Base-by-base conservation (phyloP, 108 stramenopile genomes). In the Fragilaria radians region DNA sequence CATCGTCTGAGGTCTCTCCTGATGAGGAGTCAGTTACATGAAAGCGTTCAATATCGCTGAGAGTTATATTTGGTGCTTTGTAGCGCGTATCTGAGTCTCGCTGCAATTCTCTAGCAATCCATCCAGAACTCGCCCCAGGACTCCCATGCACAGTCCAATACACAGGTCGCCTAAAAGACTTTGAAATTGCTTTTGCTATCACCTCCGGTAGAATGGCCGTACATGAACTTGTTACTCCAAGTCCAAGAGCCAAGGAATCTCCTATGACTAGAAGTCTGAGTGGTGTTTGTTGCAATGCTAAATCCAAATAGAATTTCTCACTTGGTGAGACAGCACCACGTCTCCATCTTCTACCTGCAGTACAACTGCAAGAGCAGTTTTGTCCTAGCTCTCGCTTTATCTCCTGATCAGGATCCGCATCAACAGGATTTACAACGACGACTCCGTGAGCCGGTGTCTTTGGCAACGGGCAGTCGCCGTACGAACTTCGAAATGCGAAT, bases 231-330 rank as follows among this genome's bases (percentile, higher is more conserved):
- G 71, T 59, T 32, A 73, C 68, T 1, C 84, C 84, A 9, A 81
- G 78, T 30, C 84, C 84, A 19, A 72, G 76, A 30, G 84, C 84
- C 32, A 86, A 32, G 2, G 84, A 86, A 48, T 86, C 84, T 51
- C 84, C 84, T 22, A 86, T 69, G 1, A 81, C 78, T 31, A 86
- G 58, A 5, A 86, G 34, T 42, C 78, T 65, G 3, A 86, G 62
- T 4, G 83, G 80, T 48, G 49, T 31, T 45, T 66, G 14, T 11
- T 23, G 46, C 29, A 21, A 46, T 22, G 45, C 36, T n/a, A 28
- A 27, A 21, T 59, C 32, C 28, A 57, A 29, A 3, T 34, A 18
- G 24, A n/a, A 28, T 28, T 27, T 1, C 24, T 53, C 52, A 18
- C 28, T 18, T 18, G 19, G n/a, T 18, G 19, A 24, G 26, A 24